phyloP scores from a whole-genome alignment of 73 alveolate species.

The Loxodes magnus region DNA sequence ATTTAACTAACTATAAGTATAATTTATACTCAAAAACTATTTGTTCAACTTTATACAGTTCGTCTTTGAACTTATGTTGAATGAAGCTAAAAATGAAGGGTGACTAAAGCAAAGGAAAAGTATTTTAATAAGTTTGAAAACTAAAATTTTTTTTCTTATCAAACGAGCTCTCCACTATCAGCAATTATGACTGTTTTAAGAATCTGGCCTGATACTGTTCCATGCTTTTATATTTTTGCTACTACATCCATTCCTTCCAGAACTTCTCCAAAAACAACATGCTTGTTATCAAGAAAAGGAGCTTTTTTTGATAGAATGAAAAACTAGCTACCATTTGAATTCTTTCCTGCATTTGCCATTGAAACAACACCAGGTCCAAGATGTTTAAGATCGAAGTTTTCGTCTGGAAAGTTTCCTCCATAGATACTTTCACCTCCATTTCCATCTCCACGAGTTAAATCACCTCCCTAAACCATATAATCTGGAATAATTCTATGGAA shows the following conservation, averaged over 20 bases:
- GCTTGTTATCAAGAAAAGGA: constrained; percentile 62
- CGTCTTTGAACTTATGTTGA: too few relatives aligned
- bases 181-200: too few relatives aligned
- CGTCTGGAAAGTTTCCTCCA: constrained; percentile 79
- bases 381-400: constrained; percentile 73
- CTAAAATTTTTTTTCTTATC: too few relatives aligned
- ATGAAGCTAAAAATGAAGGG: too few relatives aligned
- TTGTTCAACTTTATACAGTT: too few relatives aligned
- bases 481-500: constrained; percentile 79
- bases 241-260: constrained; percentile 50
- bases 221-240: constrained; percentile 31
- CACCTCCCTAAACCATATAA: constrained; percentile 77
- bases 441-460: constrained; percentile 81
- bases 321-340: constrained; percentile 64
- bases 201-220: too few relatives aligned
- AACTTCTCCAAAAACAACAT: constrained; percentile 60
- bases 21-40: too few relatives aligned
- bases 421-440: constrained; percentile 90
- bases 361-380: constrained; percentile 19
- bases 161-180: too few relatives aligned
- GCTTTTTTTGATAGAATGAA: constrained; percentile 45
- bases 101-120: too few relatives aligned
- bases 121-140: too few relatives aligned
- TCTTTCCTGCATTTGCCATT: constrained; percentile 74
- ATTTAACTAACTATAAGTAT: too few relatives aligned